These are phyloP conservation scores for Aureobasidium zeae DNA, from an alignment of 2,329 filamentous ascomycete species.

Conservation along the genomic window DNA sequence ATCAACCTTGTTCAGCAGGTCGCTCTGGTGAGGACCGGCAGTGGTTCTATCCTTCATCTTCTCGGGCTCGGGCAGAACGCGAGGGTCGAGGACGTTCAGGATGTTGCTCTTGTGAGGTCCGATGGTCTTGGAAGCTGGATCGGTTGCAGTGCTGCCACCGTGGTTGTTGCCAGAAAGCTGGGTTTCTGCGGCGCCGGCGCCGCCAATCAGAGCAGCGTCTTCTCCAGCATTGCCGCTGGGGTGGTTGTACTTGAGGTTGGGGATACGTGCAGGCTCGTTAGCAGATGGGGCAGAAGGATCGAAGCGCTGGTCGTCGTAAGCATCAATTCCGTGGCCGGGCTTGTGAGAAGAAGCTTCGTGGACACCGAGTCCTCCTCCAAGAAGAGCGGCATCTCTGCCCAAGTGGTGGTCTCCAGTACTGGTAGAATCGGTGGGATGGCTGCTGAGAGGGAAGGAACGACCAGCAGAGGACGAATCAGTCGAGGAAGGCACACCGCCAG, in stretches of 20 bases:
- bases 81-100: conserved; percentile 22
- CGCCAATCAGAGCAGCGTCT: conserved; percentile 27
- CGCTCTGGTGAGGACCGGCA: conserved; percentile 19
- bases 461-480: conserved; percentile 1
- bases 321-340: conserved; percentile 2
- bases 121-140: conserved; percentile 23
- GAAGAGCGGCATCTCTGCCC: conserved; percentile 26
- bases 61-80: conserved; percentile 23
- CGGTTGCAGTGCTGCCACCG: conserved; percentile 5
- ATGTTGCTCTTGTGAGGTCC: conserved; percentile 24
- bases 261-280: neutral
- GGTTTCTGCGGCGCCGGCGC: conserved; percentile 25
- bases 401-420: conserved; percentile 20
- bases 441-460: conserved; percentile 8
- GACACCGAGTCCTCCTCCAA: conserved; percentile 19
- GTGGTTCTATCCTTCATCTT: conserved; percentile 23
- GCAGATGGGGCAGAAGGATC: conserved; percentile 8
- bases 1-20: conserved; percentile 21
- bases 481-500: no score
- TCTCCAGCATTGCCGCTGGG: conserved; percentile 17
- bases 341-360: conserved; percentile 3
- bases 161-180: neutral
- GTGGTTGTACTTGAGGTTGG: conserved; percentile 2
- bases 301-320: conserved; percentile 13
- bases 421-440: neutral